Evolutionary conservation across 1,139 yeast species (phyloP), one percentile per base, ranked within the genome.

Genomic region (Pichia sp.): DNA sequence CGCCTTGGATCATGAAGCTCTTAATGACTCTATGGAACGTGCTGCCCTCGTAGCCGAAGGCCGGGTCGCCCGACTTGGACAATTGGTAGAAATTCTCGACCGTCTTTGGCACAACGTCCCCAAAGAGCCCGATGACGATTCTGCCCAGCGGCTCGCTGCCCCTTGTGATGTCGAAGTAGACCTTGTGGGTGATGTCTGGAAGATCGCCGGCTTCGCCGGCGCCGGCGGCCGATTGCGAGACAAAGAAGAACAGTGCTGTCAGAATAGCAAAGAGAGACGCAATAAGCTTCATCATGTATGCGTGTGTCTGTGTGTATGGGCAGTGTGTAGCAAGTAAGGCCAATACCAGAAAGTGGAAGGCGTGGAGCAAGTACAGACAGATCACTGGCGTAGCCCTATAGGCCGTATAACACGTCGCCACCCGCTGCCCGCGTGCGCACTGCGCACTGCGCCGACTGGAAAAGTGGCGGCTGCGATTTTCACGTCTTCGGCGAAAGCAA

Each of bases 161-260:
- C 67, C 88, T 90, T 59, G 85, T 79, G 61, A 93, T 77, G 67
- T 93, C 98, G 64, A 93, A 90, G 74, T 75, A 93, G 40, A 93
- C 97, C 72, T 84, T 85, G 71, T 80, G 76, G 62, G 93, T 86
- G 67, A 86, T 70, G 50, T 77, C 78, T 46, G 89, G 87, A 63
- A 80, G 78, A 54, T 75, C 79, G 5, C 51, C 57, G 3, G 36
- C 26, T 13, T 52, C 59, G 32, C 55, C 58, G 30, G 58, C 36
- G 10, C 61, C 63, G 4, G 64, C 60, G 23, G 45, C 50, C 3
- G 59, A 58, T 44, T 62, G 64, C n/a, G 59, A 54, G 49, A 62
- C 51, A 23, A 62, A 57, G 11, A 63, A 41, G 49, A 65, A 54
- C 8, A 64, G 42, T 15, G 64, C 60, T 11, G 59, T 50, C 41